Evolutionary conservation across 1,284 basidiomycete species (phyloP).

Genomic region (Earliella scabrosa): DNA sequence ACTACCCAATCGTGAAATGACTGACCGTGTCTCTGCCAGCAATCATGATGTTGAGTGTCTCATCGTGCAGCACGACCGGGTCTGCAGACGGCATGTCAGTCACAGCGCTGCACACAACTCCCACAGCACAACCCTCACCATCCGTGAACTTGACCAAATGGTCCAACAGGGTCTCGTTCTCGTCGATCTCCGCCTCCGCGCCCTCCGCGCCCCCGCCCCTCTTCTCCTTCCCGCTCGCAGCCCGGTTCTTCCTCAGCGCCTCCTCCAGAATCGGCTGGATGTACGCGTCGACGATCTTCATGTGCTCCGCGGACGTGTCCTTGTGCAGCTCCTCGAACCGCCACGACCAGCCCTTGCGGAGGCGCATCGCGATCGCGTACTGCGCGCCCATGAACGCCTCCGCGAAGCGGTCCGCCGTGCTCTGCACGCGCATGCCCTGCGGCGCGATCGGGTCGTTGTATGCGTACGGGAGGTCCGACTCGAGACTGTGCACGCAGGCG

Average conservation of each 20-base stretch:
- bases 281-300: conserved; percentile 25
- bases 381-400: conserved; percentile 45
- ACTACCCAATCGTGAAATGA: conserved; percentile 1
- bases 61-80: conserved; percentile 39
- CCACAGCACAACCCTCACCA: conserved; percentile 19
- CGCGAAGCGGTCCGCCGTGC: conserved; percentile 39
- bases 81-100: conserved; percentile 3
- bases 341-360: conserved; percentile 35
- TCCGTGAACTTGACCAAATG: conserved; percentile 41
- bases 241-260: conserved; percentile 38
- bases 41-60: conserved; percentile 44
- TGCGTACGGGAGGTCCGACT: conserved; percentile 37
- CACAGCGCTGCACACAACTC: neutral
- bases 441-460: conserved; percentile 11
- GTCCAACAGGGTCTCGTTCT: conserved; percentile 42
- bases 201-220: conserved; percentile 17
- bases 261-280: conserved; percentile 46
- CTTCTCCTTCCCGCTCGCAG: conserved; percentile 22
- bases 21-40: conserved; percentile 46
- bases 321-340: conserved; percentile 18
- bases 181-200: conserved; percentile 21
- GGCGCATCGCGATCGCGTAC: conserved; percentile 34
- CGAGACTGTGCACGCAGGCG: conserved; percentile 39
- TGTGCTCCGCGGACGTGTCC: conserved; percentile 16
- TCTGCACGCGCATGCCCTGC: neutral